These are phyloP conservation scores for Saccharomyces hybrid DNA, from an alignment of 1,139 yeast genomes.

Conservation along the genomic window DNA sequence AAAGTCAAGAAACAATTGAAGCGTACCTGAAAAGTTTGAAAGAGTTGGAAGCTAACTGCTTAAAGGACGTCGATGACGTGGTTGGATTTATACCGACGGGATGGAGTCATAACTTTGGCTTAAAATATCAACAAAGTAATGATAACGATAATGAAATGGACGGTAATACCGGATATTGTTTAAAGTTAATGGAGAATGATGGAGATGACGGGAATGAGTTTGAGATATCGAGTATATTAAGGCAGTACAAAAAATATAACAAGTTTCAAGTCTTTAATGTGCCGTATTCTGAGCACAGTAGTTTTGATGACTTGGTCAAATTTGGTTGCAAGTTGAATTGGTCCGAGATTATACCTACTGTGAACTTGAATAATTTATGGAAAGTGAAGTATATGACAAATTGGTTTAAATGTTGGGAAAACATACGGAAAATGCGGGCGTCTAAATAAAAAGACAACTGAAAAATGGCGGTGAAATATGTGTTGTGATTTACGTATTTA, in stretches of 20 bases:
- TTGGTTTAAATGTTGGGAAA: neutral
- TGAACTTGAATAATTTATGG: slow-evolving; percentile 42
- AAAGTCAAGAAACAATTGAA: slow-evolving; percentile 36
- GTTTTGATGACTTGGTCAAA: slow-evolving; percentile 66
- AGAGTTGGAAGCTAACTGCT: slow-evolving; percentile 16
- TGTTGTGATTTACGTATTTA: neutral
- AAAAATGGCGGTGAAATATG: neutral
- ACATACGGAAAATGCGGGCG: neutral
- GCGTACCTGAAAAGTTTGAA: slow-evolving; percentile 47
- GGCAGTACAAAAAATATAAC: slow-evolving; percentile 30
- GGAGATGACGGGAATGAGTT: slow-evolving; percentile 12
- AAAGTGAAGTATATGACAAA: neutral
- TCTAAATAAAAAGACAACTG: neutral
- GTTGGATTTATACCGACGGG: slow-evolving; percentile 79
- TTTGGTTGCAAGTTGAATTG: slow-evolving; percentile 51
- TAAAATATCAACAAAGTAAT: slow-evolving; percentile 3
- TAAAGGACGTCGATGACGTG: slow-evolving; percentile 37
- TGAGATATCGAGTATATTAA: slow-evolving; percentile 19
- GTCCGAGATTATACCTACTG: slow-evolving; percentile 68
- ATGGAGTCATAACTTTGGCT: slow-evolving; percentile 42
- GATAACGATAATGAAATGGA: slow-evolving; percentile 7
- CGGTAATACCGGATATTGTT: slow-evolving; percentile 13
- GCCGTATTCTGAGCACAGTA: slow-evolving; percentile 93
- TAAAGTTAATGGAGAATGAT: slow-evolving; percentile 9
- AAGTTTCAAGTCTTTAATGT: slow-evolving; percentile 48